phyloP scores from a whole-genome alignment of 139 green algal genomes.

The Microglena sp. region DNA sequence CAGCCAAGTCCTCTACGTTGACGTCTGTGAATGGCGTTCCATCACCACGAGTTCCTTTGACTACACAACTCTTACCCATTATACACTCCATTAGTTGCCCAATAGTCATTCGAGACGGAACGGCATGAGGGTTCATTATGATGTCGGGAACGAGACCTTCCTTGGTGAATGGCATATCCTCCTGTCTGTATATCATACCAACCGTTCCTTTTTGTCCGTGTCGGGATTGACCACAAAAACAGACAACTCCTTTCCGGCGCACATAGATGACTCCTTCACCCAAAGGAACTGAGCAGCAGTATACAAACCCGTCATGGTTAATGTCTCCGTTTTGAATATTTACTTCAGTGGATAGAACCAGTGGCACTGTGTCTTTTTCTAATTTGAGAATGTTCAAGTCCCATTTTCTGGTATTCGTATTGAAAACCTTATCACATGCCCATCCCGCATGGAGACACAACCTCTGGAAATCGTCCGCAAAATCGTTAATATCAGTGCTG shows the following conservation, averaged over 20 bases:
- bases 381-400: too few species aligned
- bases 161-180: constrained; percentile 51
- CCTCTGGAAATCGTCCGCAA: too few species aligned
- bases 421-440: too few species aligned
- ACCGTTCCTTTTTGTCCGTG: constrained; percentile 23
- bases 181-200: constrained; percentile 14
- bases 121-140: constrained; percentile 98
- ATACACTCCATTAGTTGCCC: constrained; percentile 94
- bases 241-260: background rate
- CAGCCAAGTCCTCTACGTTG: constrained; percentile 1
- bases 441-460: too few species aligned
- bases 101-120: constrained; percentile 98
- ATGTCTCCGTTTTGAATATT: too few species aligned
- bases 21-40: background rate
- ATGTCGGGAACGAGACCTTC: constrained; percentile 89
- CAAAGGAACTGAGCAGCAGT: constrained; percentile 10
- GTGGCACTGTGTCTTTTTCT: too few species aligned
- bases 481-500: too few species aligned
- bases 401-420: too few species aligned
- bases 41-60: background rate
- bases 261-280: constrained; percentile 7
- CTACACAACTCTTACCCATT: constrained; percentile 21
- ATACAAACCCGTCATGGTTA: too few species aligned
- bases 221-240: constrained; percentile 13
- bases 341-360: too few species aligned